phyloP scores from a whole-genome alignment of 495 filamentous ascomycete genomes.

The Podospora sp. region DNA sequence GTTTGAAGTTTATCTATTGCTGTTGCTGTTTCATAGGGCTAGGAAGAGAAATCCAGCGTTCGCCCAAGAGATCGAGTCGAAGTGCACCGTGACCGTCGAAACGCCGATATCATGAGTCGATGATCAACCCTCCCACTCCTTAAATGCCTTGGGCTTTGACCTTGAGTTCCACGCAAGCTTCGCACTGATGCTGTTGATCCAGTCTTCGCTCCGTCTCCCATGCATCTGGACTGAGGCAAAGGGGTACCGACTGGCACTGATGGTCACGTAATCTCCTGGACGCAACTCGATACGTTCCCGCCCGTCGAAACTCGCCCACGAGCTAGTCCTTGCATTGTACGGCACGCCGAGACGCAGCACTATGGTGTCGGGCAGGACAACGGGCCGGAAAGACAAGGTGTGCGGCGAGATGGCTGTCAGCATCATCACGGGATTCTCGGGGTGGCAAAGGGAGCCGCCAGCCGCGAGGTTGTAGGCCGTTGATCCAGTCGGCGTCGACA shows the following conservation, averaged over 20 bases:
- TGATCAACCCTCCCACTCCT: slow-evolving; percentile 47
- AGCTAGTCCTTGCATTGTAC: slow-evolving; percentile 83
- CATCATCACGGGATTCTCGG: slow-evolving; percentile 95
- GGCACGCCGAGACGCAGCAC: slow-evolving; percentile 90
- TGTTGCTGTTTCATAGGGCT: not conserved
- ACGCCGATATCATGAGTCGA: not conserved
- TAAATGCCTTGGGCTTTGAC: slow-evolving; percentile 69
- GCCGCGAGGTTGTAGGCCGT: slow-evolving; percentile 98
- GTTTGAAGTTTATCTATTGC: not conserved
- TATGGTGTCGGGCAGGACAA: slow-evolving; percentile 93
- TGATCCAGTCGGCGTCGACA: slow-evolving; percentile 88
- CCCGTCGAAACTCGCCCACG: slow-evolving; percentile 97
- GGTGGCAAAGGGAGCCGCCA: slow-evolving; percentile 92
- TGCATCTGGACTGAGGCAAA: slow-evolving; percentile 86
- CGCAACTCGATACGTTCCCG: slow-evolving; percentile 83
- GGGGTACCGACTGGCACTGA: slow-evolving; percentile 87
- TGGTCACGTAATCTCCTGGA: slow-evolving; percentile 94
- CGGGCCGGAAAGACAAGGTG: slow-evolving; percentile 91
- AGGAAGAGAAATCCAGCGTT: not conserved
- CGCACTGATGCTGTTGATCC: slow-evolving; percentile 87
- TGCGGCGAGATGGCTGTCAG: slow-evolving; percentile 95
- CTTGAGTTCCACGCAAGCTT: slow-evolving; percentile 94
- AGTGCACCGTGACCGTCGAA: not conserved
- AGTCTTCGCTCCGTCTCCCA: slow-evolving; percentile 78
- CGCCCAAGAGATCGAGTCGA: not conserved